Evolutionary conservation across 441 rosid species (phyloP).

Genomic region (Dalechampia spathulata): DNA sequence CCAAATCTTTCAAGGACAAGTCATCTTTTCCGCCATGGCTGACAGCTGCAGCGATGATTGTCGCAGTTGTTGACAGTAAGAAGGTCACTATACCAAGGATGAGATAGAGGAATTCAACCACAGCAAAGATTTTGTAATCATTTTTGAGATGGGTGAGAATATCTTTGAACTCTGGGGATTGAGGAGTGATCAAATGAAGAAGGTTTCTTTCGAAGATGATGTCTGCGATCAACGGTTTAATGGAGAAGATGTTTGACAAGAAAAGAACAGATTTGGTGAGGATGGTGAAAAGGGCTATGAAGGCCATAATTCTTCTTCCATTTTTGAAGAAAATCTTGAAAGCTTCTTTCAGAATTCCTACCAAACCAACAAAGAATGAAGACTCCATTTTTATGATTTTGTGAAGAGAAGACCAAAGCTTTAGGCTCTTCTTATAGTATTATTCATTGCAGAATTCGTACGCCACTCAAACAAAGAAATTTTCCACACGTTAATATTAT

Average conservation of each 20-base stretch:
- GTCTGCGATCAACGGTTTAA: constrained; percentile 22
- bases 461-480: no score
- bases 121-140: constrained; percentile 15
- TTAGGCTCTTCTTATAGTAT: not conserved
- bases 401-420: not conserved
- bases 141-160: constrained; percentile 13
- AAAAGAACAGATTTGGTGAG: constrained; percentile 15
- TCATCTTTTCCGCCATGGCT: constrained; percentile 17
- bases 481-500: no score
- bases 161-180: constrained; percentile 11
- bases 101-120: constrained; percentile 14
- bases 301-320: constrained; percentile 28
- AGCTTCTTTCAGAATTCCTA: constrained; percentile 25
- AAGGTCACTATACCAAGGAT: not conserved
- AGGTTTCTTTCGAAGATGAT: constrained; percentile 6
- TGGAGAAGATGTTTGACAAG: constrained; percentile 17
- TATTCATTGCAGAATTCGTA: no score
- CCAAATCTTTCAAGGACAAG: constrained; percentile 20
- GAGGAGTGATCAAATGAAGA: constrained; percentile 18
- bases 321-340: constrained; percentile 33
- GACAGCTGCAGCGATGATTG: constrained; percentile 33
- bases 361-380: constrained; percentile 5
- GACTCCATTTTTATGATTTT: constrained; percentile 16
- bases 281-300: constrained; percentile 20
- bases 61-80: constrained; percentile 16